These are phyloP conservation scores for Corinectria fuckeliana DNA, from an alignment of 2,329 filamentous ascomycete genomes.

Conservation along the genomic window DNA sequence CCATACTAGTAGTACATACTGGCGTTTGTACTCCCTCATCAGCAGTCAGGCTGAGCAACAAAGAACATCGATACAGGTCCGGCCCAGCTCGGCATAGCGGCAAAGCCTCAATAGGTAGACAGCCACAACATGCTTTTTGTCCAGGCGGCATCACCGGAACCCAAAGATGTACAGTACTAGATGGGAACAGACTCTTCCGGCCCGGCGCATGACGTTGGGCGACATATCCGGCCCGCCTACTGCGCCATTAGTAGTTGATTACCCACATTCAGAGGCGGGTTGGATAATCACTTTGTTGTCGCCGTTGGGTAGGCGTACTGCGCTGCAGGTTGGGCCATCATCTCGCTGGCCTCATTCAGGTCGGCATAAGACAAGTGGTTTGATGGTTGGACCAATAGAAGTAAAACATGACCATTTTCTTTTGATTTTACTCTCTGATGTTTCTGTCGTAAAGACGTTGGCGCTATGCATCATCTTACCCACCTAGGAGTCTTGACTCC, in stretches of 20 bases:
- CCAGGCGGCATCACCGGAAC: constrained; percentile 19
- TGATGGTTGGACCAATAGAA: too few relatives aligned
- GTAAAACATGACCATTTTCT: background rate
- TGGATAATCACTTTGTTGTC: constrained; percentile 8
- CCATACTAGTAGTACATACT: too few relatives aligned
- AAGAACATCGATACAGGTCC: background rate
- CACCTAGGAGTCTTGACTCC: background rate
- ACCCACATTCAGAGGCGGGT: background rate
- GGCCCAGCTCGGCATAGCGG: background rate
- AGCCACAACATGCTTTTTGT: background rate
- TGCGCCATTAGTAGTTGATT: constrained; percentile 17
- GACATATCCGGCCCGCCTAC: constrained; percentile 14
- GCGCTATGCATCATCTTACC: background rate
- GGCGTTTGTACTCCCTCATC: too few relatives aligned
- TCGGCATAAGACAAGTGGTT: too few relatives aligned
- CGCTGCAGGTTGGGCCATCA: background rate
- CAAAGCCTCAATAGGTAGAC: background rate
- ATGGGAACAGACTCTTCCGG: constrained; percentile 7
- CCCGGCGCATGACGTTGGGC: constrained; percentile 17
- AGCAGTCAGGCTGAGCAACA: background rate
- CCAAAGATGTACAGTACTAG: constrained; percentile 10
- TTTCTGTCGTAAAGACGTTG: background rate
- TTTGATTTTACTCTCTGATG: background rate
- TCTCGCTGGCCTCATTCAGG: constrained; percentile 12
- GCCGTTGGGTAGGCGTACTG: background rate